Base-by-base conservation (phyloP, 768 basidiomycete genomes). In the Mycena rebaudengoi region DNA sequence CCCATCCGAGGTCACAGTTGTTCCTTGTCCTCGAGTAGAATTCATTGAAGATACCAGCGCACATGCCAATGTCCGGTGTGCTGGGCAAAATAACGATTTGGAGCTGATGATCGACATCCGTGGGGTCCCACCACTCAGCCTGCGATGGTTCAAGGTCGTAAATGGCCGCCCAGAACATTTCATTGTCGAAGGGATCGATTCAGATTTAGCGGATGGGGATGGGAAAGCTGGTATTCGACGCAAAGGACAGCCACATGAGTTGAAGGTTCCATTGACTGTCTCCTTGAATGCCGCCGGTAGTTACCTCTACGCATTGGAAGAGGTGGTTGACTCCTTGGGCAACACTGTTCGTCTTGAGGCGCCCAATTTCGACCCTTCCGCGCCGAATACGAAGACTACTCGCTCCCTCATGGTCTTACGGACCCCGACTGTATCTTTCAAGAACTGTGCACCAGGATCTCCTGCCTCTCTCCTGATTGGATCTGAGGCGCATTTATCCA, bases 251-350 rank as follows among this genome's bases (percentile, higher is more conserved):
- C 84, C 90, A 7, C 87, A 90, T 65, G 79, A 85, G 30, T 78
- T 94, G 29, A 82, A 82, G 52, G 85, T 95, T 26, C 94, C 94
- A 20, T 79, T 95, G 58, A 84, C 85, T 1, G 79, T 93, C 8
- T 79, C 89, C 5, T 78, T 92, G 59, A 85, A 87, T 61, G 75
- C 83, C 7, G 81, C 88, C 10, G 94, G 93, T 3, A 85, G 82
- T 37, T 88, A 94, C 72, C 77, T 86, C 3, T 95, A 93, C 70
- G 83, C 86, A 12, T 81, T 98, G 25, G 91, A 96, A 70, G 88
- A 90, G 68, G 85, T 98, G 25, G 85, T 86, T n/a, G 96, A 98
- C 70, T 86, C 89, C 14, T 79, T 91, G 52, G 94, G 94, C 16
- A 98, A 98, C 70, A 73, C 85, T 12, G 81, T 93, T n/a, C 80